These are phyloP conservation scores for Reutealis trisperma DNA, from an alignment of 345 rosid genomes.

Conservation along the genomic window DNA sequence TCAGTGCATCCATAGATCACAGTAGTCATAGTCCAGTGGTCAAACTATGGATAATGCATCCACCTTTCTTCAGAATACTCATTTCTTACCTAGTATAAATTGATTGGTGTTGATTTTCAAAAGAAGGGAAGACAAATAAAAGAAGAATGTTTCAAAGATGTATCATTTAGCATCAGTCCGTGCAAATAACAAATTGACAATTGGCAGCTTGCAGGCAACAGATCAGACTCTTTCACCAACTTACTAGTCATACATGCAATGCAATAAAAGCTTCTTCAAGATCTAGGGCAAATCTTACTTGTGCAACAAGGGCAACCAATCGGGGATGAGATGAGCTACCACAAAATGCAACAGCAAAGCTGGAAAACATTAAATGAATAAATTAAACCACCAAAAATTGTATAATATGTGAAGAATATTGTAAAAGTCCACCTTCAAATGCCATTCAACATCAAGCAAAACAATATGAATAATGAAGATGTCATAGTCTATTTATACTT, in stretches of 20 bases:
- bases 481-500: neutral
- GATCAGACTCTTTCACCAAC: neutral
- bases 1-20: neutral
- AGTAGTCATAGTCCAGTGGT: neutral
- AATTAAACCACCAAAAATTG: neutral
- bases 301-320: constrained; percentile 88
- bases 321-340: constrained; percentile 69
- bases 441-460: neutral
- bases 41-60: neutral
- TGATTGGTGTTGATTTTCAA: neutral
- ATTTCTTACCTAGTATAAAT: neutral
- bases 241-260: neutral
- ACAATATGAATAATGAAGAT: neutral
- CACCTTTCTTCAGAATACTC: neutral
- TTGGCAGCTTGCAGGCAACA: neutral
- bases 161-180: neutral
- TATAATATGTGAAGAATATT: neutral
- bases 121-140: neutral
- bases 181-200: neutral
- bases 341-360: constrained; percentile 83
- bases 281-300: constrained; percentile 46
- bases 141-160: neutral
- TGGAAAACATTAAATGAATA: constrained; percentile 24
- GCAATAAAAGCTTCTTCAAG: constrained; percentile 7
- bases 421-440: neutral